A percentile compares a stretch with the other conserved stretches of the same genome.
phyloP scores from a whole-genome alignment of 1,139 yeast genomes.

The Diutina neorugosa region DNA sequence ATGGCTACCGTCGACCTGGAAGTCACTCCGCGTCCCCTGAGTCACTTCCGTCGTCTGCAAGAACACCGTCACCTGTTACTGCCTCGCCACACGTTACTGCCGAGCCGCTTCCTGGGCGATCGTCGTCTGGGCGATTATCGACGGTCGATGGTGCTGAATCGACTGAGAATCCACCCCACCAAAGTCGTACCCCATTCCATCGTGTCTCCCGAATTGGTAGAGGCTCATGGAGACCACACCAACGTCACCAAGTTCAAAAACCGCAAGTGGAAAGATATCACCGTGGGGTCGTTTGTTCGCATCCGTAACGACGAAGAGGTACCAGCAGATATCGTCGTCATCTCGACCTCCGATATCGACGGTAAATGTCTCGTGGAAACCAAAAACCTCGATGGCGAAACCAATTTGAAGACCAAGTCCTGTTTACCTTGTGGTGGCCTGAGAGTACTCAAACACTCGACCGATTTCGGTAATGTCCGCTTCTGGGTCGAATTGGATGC shows the following conservation, averaged over 20 bases:
- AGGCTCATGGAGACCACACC: slow-evolving; percentile 11
- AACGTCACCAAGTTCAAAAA: slow-evolving; percentile 4
- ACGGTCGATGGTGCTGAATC: not conserved
- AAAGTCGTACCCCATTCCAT: slow-evolving; percentile 17
- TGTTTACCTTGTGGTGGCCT: too few relatives aligned
- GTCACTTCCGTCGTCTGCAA: not conserved
- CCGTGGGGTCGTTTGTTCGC: slow-evolving; percentile 44
- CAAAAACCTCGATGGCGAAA: slow-evolving; percentile 50
- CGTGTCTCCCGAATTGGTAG: slow-evolving; percentile 21
- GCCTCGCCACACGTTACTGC: not conserved
- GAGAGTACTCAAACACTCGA: slow-evolving; percentile 37
- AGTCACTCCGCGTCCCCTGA: not conserved
- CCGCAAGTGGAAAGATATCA: slow-evolving; percentile 36
- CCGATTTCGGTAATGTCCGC: slow-evolving; percentile 45
- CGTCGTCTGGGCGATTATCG: not conserved
- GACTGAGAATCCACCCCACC: not conserved
- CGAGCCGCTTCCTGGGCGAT: too few relatives aligned
- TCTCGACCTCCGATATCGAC: slow-evolving; percentile 41
- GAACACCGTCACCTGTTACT: not conserved
- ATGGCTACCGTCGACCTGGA: not conserved
- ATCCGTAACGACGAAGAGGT: slow-evolving; percentile 44
- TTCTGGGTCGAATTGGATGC: slow-evolving; percentile 42
- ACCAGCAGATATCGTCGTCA: slow-evolving; percentile 42
- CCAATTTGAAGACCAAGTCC: slow-evolving; percentile 41
- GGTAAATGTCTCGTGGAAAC: slow-evolving; percentile 47